Evolutionary conservation across 202 grass and related monocot species (phyloP).

Genomic region (Cymbopogon flexuosus): DNA sequence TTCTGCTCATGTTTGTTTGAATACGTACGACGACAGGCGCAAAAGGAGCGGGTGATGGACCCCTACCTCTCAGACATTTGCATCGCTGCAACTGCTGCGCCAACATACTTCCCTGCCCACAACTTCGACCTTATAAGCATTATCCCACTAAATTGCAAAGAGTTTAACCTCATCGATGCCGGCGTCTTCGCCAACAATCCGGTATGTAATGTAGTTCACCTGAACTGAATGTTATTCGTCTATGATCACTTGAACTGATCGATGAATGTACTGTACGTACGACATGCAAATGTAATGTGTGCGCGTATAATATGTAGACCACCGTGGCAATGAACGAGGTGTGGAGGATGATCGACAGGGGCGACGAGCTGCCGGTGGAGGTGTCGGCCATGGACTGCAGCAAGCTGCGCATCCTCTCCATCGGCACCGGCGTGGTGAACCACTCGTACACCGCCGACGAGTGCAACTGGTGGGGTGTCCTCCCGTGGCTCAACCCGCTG

Average conservation of each 20-base stretch:
- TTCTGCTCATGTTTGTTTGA: too few relatives aligned
- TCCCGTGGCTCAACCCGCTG: conserved; percentile 23
- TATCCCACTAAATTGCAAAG: too few relatives aligned
- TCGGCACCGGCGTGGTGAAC: conserved; percentile 15
- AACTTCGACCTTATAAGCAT: too few relatives aligned
- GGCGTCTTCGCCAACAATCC: conserved; percentile 39
- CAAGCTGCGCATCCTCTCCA: conserved; percentile 27
- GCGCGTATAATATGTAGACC: background rate
- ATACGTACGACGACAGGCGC: background rate
- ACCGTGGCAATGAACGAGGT: conserved; percentile 30
- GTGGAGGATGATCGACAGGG: conserved; percentile 12
- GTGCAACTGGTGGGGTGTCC: conserved; percentile 1
- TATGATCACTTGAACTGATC: too few relatives aligned
- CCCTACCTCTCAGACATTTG: conserved; percentile 29
- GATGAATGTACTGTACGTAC: too few relatives aligned
- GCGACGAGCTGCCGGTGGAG: background rate
- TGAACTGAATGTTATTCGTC: too few relatives aligned
- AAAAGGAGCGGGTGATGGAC: background rate
- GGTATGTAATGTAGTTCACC: background rate
- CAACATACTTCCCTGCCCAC: conserved; percentile 40
- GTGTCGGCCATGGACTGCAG: background rate
- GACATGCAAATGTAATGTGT: too few relatives aligned
- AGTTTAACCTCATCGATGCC: conserved; percentile 43
- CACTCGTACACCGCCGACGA: conserved; percentile 1
- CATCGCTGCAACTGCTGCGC: conserved; percentile 41